Base-by-base conservation (phyloP, 768 basidiomycete genomes). In the Agaricus subrufescens region DNA sequence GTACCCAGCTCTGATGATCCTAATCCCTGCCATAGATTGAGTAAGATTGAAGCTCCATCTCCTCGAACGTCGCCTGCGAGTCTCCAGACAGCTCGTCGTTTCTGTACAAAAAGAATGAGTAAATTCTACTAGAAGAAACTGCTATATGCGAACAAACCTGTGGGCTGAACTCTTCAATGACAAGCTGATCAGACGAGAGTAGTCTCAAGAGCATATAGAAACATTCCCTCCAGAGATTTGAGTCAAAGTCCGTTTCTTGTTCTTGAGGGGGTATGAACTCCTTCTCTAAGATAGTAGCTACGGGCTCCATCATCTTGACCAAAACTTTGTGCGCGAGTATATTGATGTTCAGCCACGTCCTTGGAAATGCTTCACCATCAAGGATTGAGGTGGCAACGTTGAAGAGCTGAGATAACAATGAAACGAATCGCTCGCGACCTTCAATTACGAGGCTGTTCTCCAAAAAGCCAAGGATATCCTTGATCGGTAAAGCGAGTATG, bases 41-140 rank as follows among this genome's bases (percentile, higher is more conserved):
- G 70, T 45, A 98, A 69, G 54, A 96, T 85, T 5, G 82, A 75
- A 1, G 94, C 89, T 14, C 94, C 95, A 68, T 96, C 91, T 9
- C 94, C 94, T 25, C 96, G 84, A 63, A 98, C 85, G 71, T 98
- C 96, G 27, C 94, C 94, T 4, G 91, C 93, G n/a, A 98, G 82
- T 38, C 92, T 83, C 95, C 95, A 98, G 9, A 95, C 91, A 3
- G 95, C 91, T 43, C 95, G 85, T 42, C 94, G 89, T 85, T 93
- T 93, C 91, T 97, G 56, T 51, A 19, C 19, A 50, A 40, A 31
- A 14, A 23, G 38, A 46, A 38, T 34, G 3, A 5, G n/a, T 52
- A 50, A n/a, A 47, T 43, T 26, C 34, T 27, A 14, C 52, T 1
- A 10, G 19, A 40, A 2, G 5, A 37, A 42, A 39, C 40, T 12